Evolutionary conservation across 2,329 filamentous ascomycete genomes (phyloP), one percentile per base, ranked within the genome.

Genomic region (Didymella segeticola): DNA sequence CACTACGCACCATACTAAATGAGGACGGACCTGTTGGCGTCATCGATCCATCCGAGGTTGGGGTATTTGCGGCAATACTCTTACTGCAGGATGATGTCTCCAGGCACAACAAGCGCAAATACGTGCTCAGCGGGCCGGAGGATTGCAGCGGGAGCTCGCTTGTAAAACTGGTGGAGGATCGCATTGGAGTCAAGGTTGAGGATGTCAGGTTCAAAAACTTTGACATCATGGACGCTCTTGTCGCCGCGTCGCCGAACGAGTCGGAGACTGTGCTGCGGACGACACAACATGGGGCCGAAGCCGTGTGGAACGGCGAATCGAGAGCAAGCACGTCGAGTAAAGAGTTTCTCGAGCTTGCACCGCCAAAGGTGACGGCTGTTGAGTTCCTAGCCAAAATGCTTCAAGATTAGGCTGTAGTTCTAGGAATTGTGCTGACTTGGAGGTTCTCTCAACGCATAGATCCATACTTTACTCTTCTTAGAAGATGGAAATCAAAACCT

Each of bases 21-120:
- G n/a, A 25, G n/a, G 39, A 57, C 15, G 4, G 43, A 15, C 15
- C 47, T 1, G 43, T 57, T 4, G 60, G 42, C 17, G 34, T 61
- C 7, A 53, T 64, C 9, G 49, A 64, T n/a, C 36, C 60, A 14
- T n/a, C 48, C 15, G 60, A 64, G 12, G 49, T 64, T 26, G 58
- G 60, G 5, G 27, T 25, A 12, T 22, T 62, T 14, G 57, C 58
- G 10, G 57, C 57, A 6, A 38, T 42, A 17, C 45, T 64, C 7
- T 41, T 64, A 15, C 29, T 56, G 5, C 46, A 49, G 23, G 43
- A 47, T 26, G 53, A 61, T n/a, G 23, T 34, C 14, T 29, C 48
- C 19, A 15, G 15, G 23, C 57, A 64, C 34, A 61, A 56, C 43
- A 52, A 55, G 7, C 36, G 37, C 10, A 62, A 37, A 20, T 62